These are phyloP conservation scores for Syzygium grande DNA, from an alignment of 345 rosid species.

Conservation along the genomic window DNA sequence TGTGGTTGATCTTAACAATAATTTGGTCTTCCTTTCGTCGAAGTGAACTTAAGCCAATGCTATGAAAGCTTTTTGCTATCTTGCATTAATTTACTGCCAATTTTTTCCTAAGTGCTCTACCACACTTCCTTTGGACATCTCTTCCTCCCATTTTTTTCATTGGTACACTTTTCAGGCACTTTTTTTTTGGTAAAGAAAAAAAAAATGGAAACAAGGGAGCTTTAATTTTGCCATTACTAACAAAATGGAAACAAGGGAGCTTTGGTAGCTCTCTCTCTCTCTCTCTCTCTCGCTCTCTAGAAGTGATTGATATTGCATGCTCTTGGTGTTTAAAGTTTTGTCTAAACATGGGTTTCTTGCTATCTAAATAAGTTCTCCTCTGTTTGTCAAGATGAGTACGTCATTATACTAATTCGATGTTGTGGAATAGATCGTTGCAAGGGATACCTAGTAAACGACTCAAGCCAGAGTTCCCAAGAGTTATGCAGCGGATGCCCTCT, in stretches of 20 bases:
- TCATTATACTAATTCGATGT: background rate
- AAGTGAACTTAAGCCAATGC: background rate
- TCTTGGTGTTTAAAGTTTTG: background rate
- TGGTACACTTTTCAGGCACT: background rate
- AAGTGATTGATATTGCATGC: background rate
- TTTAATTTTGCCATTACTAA: background rate
- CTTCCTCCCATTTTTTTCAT: background rate
- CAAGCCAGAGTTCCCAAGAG: slow-evolving; percentile 65
- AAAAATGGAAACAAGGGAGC: no score
- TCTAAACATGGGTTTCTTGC: background rate
- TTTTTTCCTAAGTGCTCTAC: background rate
- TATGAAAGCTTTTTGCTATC: background rate
- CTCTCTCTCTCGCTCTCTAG: background rate
- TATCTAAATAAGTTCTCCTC: background rate
- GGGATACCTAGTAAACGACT: slow-evolving; percentile 65
- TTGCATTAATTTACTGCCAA: background rate
- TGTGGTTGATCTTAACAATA: background rate
- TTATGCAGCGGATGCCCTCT: slow-evolving; percentile 60
- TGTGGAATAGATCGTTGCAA: slow-evolving; percentile 39
- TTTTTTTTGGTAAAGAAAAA: no score
- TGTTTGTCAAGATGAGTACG: background rate
- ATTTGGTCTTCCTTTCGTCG: background rate
- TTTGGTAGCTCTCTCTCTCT: background rate
- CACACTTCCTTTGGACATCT: background rate
- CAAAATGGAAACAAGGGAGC: background rate